Percentiles rank a stretch among this genome's conserved stretches.
Conservation (phyloP, 331 rosid genomes). For the Pyrus hybrid region DNA sequence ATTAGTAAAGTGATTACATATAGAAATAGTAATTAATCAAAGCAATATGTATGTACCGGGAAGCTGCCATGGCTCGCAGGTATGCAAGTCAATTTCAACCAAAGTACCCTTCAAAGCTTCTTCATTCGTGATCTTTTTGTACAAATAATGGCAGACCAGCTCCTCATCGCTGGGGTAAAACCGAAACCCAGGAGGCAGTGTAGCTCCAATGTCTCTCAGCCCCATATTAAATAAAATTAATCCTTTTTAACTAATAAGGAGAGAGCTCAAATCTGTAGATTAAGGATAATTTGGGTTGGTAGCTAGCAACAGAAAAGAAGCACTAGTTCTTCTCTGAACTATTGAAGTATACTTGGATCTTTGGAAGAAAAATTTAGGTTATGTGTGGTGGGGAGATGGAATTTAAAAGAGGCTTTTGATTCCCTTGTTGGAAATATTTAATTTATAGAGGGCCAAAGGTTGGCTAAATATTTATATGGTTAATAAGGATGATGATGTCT, state of each 20-base stretch:
- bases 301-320: background rate
- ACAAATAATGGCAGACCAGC: conserved; percentile 84
- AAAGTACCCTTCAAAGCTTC: conserved; percentile 74
- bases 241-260: background rate
- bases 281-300: background rate
- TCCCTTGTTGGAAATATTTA: background rate
- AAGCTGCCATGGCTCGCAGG: conserved; percentile 99
- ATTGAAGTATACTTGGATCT: background rate
- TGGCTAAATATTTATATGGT: conserved; percentile 30
- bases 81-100: conserved; percentile 87
- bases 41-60: conserved; percentile 49
- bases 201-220: conserved; percentile 87
- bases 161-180: conserved; percentile 94
- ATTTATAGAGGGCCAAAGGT: conserved; percentile 10
- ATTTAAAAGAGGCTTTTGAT: background rate
- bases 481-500: background rate
- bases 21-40: background rate
- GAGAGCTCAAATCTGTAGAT: background rate
- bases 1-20: background rate
- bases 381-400: background rate
- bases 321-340: background rate
- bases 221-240: conserved; percentile 34
- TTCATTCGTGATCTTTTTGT: conserved; percentile 77
- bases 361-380: background rate
- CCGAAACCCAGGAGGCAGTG: conserved; percentile 97